A percentile compares a stretch with the other conserved stretches of the same genome.
Evolutionary conservation across 192 early-diverging fungal species (phyloP).

Genomic region (Spizellomyces punctatus): DNA sequence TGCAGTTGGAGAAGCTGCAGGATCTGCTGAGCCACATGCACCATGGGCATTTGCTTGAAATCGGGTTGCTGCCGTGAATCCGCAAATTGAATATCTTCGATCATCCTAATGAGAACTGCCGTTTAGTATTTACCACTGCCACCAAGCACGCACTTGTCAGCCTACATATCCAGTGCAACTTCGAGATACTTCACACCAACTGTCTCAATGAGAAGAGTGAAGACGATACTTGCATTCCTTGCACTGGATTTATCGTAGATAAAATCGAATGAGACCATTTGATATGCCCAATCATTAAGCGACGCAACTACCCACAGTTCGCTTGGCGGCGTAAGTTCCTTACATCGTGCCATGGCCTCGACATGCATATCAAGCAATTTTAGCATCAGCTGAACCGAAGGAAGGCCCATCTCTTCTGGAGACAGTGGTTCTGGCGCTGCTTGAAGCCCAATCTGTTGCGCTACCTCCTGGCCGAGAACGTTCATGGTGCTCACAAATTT

Average conservation of each 20-base stretch:
- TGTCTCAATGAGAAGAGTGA: slow-evolving; percentile 73
- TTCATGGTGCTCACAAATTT: slow-evolving; percentile 31
- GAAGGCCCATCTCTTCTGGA: slow-evolving; percentile 40
- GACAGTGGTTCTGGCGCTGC: slow-evolving; percentile 4
- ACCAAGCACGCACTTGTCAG: slow-evolving; percentile 22
- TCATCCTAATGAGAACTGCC: slow-evolving; percentile 43
- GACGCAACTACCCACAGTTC: slow-evolving; percentile 50
- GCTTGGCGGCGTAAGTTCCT: slow-evolving; percentile 69
- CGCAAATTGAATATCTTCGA: slow-evolving; percentile 58
- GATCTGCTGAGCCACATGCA: slow-evolving; percentile 69
- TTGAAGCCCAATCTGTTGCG: slow-evolving; percentile 28
- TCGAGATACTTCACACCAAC: slow-evolving; percentile 85
- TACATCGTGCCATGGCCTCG: slow-evolving; percentile 67
- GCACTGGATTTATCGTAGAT: slow-evolving; percentile 43
- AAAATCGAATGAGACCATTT: background rate
- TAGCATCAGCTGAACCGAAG: slow-evolving; percentile 36
- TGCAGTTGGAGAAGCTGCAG: slow-evolving; percentile 80
- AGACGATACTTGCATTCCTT: slow-evolving; percentile 66
- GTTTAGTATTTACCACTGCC: background rate
- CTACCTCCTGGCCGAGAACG: slow-evolving; percentile 19
- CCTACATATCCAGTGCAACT: slow-evolving; percentile 76
- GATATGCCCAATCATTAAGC: background rate
- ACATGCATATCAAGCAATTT: slow-evolving; percentile 39
- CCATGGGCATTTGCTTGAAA: slow-evolving; percentile 59
- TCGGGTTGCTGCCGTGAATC: slow-evolving; percentile 70